Base-by-base conservation (phyloP, 768 basidiomycete genomes). In the Boletus coccyginus region DNA sequence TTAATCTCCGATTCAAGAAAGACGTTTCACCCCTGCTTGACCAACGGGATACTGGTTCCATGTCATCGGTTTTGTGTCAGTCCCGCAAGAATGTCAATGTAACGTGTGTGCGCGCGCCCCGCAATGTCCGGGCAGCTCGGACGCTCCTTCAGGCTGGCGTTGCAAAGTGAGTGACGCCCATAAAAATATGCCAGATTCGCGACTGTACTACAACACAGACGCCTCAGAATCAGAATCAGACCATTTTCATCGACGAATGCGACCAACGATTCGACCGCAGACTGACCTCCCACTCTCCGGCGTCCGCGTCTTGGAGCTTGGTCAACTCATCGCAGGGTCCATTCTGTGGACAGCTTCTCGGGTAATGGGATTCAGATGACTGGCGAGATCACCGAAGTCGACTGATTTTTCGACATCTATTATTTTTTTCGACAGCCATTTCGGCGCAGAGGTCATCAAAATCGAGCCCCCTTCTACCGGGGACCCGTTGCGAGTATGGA, bases 321-420 rank as follows among this genome's bases (percentile, higher is more conserved):
- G 87, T 0, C 86, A 89, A 58, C 74, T 88, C 19, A 85, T 88
- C 55, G 86, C 87, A 1, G n/a, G 87, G 87, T 11, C 86, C 87
- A 1, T 88, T 88, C 68, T 85, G 84, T 24, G 86, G 86, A 1
- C 87, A 89, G 52, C 74, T 88, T 9, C 80, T 89, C 5, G 85
- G 85, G 87, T 87, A 70, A 52, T 76, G 52, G 17, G 6, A 21
- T n/a, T n/a, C n/a, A n/a, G n/a, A 5, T 48, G 7, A 42, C 19
- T 19, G 7, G 27, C 31, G 11, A 40, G 55, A 17, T 16, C 38
- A 52, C 27, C 31, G 32, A 42, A 29, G 39, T 14, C 32, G 31
- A 1, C 44, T 29, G 11, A 48, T 32, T 29, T 24, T 53, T 33
- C 11, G 56, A 46, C 47, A 32, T 35, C 12, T n/a, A n/a, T 40